Evolutionary conservation across 768 basidiomycete species (phyloP).

Genomic region (Asterophora parasitica): DNA sequence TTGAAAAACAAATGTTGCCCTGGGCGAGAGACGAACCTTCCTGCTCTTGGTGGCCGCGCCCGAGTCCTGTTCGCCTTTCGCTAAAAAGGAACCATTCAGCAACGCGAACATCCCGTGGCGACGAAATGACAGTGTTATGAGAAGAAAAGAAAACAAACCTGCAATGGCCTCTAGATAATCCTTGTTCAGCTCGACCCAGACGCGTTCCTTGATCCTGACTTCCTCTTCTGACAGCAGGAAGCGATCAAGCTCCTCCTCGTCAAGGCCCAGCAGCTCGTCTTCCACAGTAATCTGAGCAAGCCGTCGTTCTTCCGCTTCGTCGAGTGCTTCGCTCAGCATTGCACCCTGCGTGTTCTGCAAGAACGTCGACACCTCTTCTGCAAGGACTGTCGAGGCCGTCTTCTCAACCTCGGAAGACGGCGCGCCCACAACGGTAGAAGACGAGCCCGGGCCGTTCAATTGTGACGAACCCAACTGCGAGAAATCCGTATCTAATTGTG

Average conservation of each 20-base stretch:
- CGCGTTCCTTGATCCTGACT: constrained; percentile 78
- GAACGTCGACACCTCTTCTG: constrained; percentile 66
- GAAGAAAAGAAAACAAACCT: constrained; percentile 32
- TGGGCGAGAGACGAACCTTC: constrained; percentile 65
- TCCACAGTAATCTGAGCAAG: constrained; percentile 45
- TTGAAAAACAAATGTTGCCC: constrained; percentile 27
- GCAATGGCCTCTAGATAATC: constrained; percentile 89
- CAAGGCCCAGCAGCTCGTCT: constrained; percentile 71
- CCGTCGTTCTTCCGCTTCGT: constrained; percentile 63
- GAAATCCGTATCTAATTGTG: not conserved
- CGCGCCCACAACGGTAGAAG: constrained; percentile 19
- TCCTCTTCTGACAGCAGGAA: constrained; percentile 79
- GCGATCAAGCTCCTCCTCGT: constrained; percentile 85
- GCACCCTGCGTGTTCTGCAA: constrained; percentile 58
- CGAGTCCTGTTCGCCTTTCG: constrained; percentile 58
- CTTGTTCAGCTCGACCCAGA: constrained; percentile 92
- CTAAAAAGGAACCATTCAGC: constrained; percentile 48
- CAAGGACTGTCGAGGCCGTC: constrained; percentile 55
- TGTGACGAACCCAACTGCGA: too few relatives aligned
- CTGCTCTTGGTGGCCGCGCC: constrained; percentile 50
- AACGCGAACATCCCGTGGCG: constrained; percentile 23
- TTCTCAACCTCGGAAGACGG: constrained; percentile 47
- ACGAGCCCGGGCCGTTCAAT: constrained; percentile 8
- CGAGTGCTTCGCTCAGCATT: constrained; percentile 55
- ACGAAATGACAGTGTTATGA: constrained; percentile 2